phyloP scores from a whole-genome alignment of 2,329 filamentous ascomycete genomes.

The Monosporascus sp. region DNA sequence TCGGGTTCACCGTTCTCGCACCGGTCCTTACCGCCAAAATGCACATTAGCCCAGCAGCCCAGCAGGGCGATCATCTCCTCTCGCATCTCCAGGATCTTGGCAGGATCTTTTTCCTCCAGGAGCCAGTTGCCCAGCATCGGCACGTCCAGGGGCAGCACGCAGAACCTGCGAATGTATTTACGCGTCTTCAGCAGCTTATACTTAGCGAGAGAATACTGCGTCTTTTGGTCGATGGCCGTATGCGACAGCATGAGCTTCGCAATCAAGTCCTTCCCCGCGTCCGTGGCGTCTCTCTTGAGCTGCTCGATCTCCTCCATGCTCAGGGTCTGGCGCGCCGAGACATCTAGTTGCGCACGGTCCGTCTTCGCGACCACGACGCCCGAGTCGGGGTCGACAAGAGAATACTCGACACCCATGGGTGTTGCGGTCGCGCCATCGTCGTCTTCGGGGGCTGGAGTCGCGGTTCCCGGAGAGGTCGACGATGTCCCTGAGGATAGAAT shows the following conservation, averaged over 20 bases:
- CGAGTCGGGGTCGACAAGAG: conserved; percentile 38
- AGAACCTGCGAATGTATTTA: conserved; percentile 89
- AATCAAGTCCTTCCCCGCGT: conserved; percentile 82
- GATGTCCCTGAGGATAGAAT: conserved; percentile 49
- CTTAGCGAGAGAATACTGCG: conserved; percentile 85
- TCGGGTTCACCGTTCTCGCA: conserved; percentile 16
- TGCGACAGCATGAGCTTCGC: conserved; percentile 90
- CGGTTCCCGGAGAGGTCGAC: conserved; percentile 24
- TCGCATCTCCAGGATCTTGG: conserved; percentile 77
- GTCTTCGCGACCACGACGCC: conserved; percentile 48
- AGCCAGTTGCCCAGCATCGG: conserved; percentile 70
- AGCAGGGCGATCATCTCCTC: conserved; percentile 78
- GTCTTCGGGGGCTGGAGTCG: conserved; percentile 32
- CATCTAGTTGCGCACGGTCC: conserved; percentile 55
- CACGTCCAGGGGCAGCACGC: conserved; percentile 77
- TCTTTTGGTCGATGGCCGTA: conserved; percentile 88
- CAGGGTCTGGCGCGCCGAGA: conserved; percentile 66
- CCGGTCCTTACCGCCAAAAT: conserved; percentile 51
- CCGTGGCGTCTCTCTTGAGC: conserved; percentile 65
- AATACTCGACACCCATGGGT: conserved; percentile 40
- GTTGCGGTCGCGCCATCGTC: conserved; percentile 33
- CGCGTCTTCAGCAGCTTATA: conserved; percentile 92
- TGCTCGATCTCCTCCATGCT: conserved; percentile 71
- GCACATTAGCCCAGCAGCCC: conserved; percentile 85
- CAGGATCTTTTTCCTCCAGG: conserved; percentile 72